Evolutionary conservation across 208 protist genomes (phyloP), one percentile per base, ranked within the genome.

Genomic region (Kentomonas sorsogonicus): DNA sequence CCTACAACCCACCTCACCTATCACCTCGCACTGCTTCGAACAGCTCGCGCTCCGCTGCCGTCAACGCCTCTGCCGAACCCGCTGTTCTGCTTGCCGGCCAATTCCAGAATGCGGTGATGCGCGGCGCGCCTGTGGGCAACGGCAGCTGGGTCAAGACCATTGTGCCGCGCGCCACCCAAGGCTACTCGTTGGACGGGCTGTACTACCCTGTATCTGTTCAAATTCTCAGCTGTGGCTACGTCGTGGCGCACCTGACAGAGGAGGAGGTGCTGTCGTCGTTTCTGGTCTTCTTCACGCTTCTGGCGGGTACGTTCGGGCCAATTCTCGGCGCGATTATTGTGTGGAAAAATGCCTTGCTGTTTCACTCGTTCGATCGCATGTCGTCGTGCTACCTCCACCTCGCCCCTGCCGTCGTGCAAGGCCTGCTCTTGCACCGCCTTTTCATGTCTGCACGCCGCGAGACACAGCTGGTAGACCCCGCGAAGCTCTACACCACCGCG

Each of bases 361-460:
- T 85, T 51, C 77, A 89, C 69, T 76, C 69, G 29, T 79, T 81
- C 38, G 77, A 84, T 27, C 76, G 74, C 53, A 89, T 89, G 80
- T 77, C 77, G 2, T 83, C 75, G 2, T 74, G 73, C 60, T 88
- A 88, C 50, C 57, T 88, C 9, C 81, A 89, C 51, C 64, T 89
- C 6, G 67, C 67, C 30, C 81, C 77, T 3, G 66, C 63, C 16
- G 58, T 75, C 22, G 71, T 81, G 38, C 81, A 89, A 55, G 55
- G 66, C 22, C 36, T 89, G 52, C 46, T 83, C 20, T 53, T 89
- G 60, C 77, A 89, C 60, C 62, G 66, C 15, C 53, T 84, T 16
- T 79, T 83, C 52, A 74, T 54, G 20, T 65, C 69, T 11, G 76
- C 68, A 3, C 66, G 70, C 10, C 56, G 56, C n/a, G 75, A 86